Evolutionary conservation across 805 yeast genomes (phyloP).

Genomic region (Millerozyma miso): DNA sequence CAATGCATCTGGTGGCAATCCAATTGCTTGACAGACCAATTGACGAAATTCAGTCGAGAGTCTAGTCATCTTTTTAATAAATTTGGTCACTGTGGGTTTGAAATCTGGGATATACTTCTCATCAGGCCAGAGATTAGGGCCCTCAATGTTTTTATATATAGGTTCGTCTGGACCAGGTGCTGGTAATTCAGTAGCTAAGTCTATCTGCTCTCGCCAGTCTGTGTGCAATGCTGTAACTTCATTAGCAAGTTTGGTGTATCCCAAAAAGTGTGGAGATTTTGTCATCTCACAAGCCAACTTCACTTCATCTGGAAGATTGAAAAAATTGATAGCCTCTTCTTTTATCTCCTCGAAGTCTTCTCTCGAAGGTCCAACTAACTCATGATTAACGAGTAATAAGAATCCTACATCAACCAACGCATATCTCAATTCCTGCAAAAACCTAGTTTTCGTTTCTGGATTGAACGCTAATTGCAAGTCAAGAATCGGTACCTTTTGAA

Average conservation of each 20-base stretch:
- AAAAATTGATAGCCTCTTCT: constrained; percentile 38
- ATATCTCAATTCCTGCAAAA: constrained; percentile 36
- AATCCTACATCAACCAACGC: constrained; percentile 59
- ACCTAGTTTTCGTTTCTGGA: constrained; percentile 37
- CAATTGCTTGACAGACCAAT: constrained; percentile 55
- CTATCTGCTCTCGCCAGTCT: constrained; percentile 63
- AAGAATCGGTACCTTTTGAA: constrained; percentile 39
- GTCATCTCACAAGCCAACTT: constrained; percentile 49
- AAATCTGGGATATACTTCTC: constrained; percentile 39
- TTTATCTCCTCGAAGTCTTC: constrained; percentile 34
- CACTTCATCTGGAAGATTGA: constrained; percentile 43
- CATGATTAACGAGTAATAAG: constrained; percentile 41
- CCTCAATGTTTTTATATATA: constrained; percentile 47
- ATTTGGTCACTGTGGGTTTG: constrained; percentile 35
- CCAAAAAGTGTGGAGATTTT: constrained; percentile 55
- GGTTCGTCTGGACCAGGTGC: constrained; percentile 38
- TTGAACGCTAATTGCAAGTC: constrained; percentile 42
- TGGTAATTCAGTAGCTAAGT: constrained; percentile 50
- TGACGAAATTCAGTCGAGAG: constrained; percentile 40
- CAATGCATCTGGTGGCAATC: constrained; percentile 40
- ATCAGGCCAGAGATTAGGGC: constrained; percentile 56
- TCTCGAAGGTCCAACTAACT: constrained; percentile 36
- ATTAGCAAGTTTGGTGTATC: constrained; percentile 53
- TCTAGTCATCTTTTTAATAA: constrained; percentile 43
- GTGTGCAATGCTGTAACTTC: constrained; percentile 51